Base-by-base conservation (phyloP, 2,329 filamentous ascomycete genomes). In the Teratosphaeria nubilosa region DNA sequence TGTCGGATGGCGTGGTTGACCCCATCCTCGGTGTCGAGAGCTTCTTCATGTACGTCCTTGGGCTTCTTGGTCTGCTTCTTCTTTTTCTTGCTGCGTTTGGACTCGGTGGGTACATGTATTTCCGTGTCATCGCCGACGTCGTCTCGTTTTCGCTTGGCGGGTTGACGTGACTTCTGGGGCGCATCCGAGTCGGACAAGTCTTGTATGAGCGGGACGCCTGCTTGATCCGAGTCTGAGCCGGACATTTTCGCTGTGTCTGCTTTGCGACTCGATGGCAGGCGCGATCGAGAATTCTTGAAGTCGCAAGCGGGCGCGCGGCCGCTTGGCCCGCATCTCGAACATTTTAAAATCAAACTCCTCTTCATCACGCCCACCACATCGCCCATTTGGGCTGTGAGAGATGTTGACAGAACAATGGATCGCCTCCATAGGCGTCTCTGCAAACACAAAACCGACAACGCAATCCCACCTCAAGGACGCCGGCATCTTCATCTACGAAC, bases 401-500 rank as follows among this genome's bases (percentile, higher is more conserved):
- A 81, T 81, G 78, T 75, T 81, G 65, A 76, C 75, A 56, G 77
- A 80, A 71, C 73, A 75, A 50, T 77, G 80, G 59, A 68, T 79
- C 59, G 75, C 77, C 63, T 75, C 77, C n/a, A 77, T 78, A 53
- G 71, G 75, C 58, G 69, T 72, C 34, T 70, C 74, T 22, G 73
- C 72, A 58, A 22, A 6, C 11, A 13, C 41, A 1, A 70, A 72
- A 62, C 68, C 75, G 27, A 74, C 74, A 24, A 74, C 78, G 1
- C 77, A 78, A 34, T 75, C 79, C 56, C 74, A 79, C 30, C 75
- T 81, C 56, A 84, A 92, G 74, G 91, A 96, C 75, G 86, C 90
- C 54, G 90, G 89, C 66, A 90, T 97, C 70, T 94, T 95, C 75
- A 74, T 88, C 58, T 88, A 96, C 73, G 86, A 90, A 62, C 82